A percentile compares a stretch with the other conserved stretches of the same genome.
These are phyloP conservation scores for Kalanchoe fedtschenkoi DNA, from an alignment of 164 flowering plant species.

Conservation along the genomic window DNA sequence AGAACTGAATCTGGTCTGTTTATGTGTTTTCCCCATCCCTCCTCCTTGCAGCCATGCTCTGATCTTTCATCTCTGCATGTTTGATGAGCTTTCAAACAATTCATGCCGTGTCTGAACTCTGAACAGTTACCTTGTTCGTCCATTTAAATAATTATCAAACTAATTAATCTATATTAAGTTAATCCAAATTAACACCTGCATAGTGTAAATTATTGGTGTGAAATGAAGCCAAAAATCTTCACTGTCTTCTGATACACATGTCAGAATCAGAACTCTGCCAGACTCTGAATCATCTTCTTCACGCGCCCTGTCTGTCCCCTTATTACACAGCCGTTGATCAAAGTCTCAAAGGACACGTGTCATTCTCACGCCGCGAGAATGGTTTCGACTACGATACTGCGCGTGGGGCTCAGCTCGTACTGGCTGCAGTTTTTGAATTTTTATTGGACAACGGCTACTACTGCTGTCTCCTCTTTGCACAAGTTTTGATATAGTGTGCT, in stretches of 20 bases:
- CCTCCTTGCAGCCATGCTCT: no score
- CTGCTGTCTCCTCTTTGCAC: not conserved
- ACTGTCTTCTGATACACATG: conserved; percentile 1
- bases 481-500: not conserved
- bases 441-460: conserved; percentile 1
- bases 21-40: no score
- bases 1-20: no score
- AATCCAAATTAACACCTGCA: no score
- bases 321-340: not conserved
- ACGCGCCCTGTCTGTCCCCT: not conserved
- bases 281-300: not conserved
- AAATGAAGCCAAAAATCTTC: not conserved
- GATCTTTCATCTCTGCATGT: no score
- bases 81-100: no score
- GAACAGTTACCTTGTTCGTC: no score
- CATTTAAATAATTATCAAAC: no score
- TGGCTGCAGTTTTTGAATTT: not conserved
- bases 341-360: not conserved
- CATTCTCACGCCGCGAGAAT: not conserved
- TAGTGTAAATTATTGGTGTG: not conserved
- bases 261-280: no score
- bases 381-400: not conserved
- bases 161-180: no score
- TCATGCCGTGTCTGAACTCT: no score
- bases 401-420: not conserved